Base-by-base conservation (phyloP, 139 green algal genomes). In the Penium margaritaceum region DNA sequence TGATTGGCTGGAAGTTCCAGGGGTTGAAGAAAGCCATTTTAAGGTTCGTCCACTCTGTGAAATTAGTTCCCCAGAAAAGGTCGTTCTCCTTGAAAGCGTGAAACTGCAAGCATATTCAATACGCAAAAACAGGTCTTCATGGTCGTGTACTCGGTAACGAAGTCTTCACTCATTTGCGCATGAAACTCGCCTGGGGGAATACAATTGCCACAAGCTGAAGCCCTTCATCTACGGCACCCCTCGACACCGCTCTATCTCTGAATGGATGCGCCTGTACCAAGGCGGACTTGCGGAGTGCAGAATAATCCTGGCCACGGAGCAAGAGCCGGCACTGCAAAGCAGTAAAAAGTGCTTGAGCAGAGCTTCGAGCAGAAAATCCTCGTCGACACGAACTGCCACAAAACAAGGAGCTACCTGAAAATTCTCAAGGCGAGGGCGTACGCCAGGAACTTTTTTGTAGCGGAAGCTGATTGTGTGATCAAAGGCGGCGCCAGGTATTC, bases 31-130 rank as follows among this genome's bases (percentile, higher is more conserved):
- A 70, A 19, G 63, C 63, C 32, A 70, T 21, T 33, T 70, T 70
- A 5, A 70, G 35, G 32, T 70, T 70, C 19, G 63, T 60, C 63
- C 63, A 70, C 35, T 70, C 63, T 5, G 63, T 70, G 32, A 70
- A 70, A 33, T 70, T 70, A 19, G 63, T 70, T 34, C 63, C 63
- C 63, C 63, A 70, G 30, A 70, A 70, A 19, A 60, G 34, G 35
- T 70, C 32, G 35, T 70, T 70, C 35, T 70, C 41, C 32, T 70
- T 55, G 35, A 70, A 70, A 24, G 63, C 63, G 34, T 70, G 63
- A 27, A 62, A 70, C 63, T 70, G 35, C 63, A 58, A 4, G 32
- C 12, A 68, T 44, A 0, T 29, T 64, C 1, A 35, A 64, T 15
- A 70, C 7, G 32, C 9, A 24, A 36, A 32, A 33, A 2, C 63